Evolutionary conservation across 495 filamentous ascomycete genomes (phyloP), one percentile per base, ranked within the genome.

Genomic region (Zalerion maritima): DNA sequence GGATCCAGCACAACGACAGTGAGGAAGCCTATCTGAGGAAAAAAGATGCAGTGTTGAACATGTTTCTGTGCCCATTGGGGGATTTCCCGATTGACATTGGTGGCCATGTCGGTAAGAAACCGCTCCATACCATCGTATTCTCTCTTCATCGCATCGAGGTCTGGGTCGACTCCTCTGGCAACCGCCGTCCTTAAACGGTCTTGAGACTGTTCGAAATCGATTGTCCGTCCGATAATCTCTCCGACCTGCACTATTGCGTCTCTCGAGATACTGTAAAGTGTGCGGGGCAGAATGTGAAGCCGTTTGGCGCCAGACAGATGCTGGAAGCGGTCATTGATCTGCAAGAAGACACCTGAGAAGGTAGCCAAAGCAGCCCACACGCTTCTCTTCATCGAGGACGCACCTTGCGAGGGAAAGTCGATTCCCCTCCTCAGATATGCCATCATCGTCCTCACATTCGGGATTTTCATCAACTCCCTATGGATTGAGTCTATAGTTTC

Each of bases 21-120:
- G 11, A 94, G 68, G 51, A 92, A 97, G 2, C 89, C 91, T 9
- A 94, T 66, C 44, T 92, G 82, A 6, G 84, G 85, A 40, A 94
- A 83, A 48, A 86, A 86, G 13, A 91, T 78, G 28, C 53, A 94
- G 40, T 46, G 73, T 55, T 33, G 73, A 46, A 53, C 65, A 54
- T 46, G 79, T 41, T 38, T 58, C 41, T 35, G 34, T 3, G 59
- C 62, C 52, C 54, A 62, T 40, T 57, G 56, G 0, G 89, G 87
- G 8, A 87, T 57, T 1, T 61, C 66, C 7, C 44, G 49, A 3
- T 71, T 63, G 29, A 93, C 58, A 4, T 67, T 55, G 14, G 61
- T 58, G n/a, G 71, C 73, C 9, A 81, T 67, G 18, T 66, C 49
- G 7, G 72, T 73, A 14, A 97, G 66, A 18, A 93, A 55, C 34